Base-by-base conservation (phyloP, 345 rosid genomes). In the Kernera saxatilis region DNA sequence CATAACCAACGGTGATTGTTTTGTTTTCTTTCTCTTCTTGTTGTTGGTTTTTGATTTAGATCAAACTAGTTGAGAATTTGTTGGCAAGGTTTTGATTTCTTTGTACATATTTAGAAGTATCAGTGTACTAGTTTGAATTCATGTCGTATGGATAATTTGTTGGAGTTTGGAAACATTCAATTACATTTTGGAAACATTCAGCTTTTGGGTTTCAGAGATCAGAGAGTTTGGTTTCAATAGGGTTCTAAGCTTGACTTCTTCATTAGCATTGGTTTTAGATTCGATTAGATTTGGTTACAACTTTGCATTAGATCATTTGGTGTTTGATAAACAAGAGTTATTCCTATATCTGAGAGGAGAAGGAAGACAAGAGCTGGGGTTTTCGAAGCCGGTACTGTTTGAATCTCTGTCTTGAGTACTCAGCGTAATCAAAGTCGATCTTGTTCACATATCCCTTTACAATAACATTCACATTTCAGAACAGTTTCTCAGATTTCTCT, bases 81-180 rank as follows among this genome's bases (percentile, higher is more conserved):
- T 33, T 35, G 44, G 15, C 59, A 27, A 27, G 48, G 59, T 51
- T 81, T 74, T 75, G 67, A 52, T 65, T 61, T 79, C 43, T 68
- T 68, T 86, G 96, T 92, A 87, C 84, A 92, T 85, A 71, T 62
- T 64, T 77, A 79, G 78, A 71, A 81, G 74, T 74, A 77, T 67
- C 66, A 79, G 70, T 72, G 70, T 45, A 49, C 13, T 55, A 55
- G 72, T 45, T 69, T 57, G n/a, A 32, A 33, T 45, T 57, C 46
- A 1, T 43, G 8, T 39, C 21, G 30, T 59, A 35, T 61, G 52
- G 69, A 71, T 60, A 29, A 12, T 41, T 60, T 60, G 44, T 71
- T 61, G 49, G 59, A 36, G 39, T 57, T 57, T 56, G 64, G 53
- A 14, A 49, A 51, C 49, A 39, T 26, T 61, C 12, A n/a, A n/a